These are phyloP conservation scores for Pleurotus sapidus DNA, from an alignment of 768 basidiomycete genomes.

Conservation along the genomic window DNA sequence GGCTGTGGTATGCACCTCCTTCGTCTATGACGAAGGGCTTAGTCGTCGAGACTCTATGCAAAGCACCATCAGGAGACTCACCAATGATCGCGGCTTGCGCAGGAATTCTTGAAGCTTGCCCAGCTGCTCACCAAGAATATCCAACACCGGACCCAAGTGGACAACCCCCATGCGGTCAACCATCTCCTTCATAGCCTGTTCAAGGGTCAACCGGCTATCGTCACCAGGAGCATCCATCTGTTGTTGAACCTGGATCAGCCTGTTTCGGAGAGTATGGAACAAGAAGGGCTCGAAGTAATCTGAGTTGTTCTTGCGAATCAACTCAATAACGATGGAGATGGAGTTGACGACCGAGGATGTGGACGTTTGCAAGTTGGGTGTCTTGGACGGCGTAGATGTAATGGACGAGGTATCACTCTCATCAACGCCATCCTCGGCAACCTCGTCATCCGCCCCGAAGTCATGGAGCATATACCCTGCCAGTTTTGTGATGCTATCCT, in stretches of 20 bases:
- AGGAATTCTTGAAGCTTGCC: conserved; percentile 70
- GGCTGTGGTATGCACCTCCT: conserved; percentile 70
- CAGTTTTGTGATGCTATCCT: conserved; percentile 67
- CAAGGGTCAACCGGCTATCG: conserved; percentile 63
- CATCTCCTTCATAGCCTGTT: conserved; percentile 76
- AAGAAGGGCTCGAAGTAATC: conserved; percentile 98
- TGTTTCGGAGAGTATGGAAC: conserved; percentile 90
- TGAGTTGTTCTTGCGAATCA: conserved; percentile 96
- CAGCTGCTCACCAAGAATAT: conserved; percentile 67
- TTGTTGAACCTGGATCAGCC: conserved; percentile 85
- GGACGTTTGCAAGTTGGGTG: conserved; percentile 46
- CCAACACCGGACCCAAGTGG: conserved; percentile 80
- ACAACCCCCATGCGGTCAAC: conserved; percentile 87
- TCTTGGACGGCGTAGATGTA: conserved; percentile 10
- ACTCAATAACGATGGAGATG: conserved; percentile 86
- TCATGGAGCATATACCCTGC: conserved; percentile 75
- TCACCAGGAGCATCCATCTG: conserved; percentile 49
- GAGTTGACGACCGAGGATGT: conserved; percentile 84
- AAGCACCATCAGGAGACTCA: conserved; percentile 31
- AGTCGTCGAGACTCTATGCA: conserved; percentile 9
- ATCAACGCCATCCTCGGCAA: background rate
- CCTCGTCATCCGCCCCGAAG: conserved; percentile 30
- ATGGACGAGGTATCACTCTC: background rate
- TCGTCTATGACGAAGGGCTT: conserved; percentile 42
- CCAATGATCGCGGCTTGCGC: conserved; percentile 71